phyloP scores from a whole-genome alignment of 2,329 filamentous ascomycete species.

The Chrysosporium keratinophilum region DNA sequence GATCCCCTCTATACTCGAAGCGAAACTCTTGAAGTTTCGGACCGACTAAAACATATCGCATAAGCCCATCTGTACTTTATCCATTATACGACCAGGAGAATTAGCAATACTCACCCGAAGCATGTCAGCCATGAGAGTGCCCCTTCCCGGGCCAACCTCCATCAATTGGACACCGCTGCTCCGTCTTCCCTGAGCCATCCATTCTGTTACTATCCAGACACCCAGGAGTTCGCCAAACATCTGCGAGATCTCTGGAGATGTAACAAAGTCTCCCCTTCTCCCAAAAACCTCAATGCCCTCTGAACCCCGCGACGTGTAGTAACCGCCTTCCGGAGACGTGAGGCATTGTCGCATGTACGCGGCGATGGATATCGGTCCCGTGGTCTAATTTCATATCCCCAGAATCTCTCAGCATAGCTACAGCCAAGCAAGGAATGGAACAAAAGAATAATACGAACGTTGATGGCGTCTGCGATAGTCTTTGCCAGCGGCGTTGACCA shows the following conservation, averaged over 20 bases:
- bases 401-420: conserved; percentile 8
- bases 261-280: conserved; percentile 88
- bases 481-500: conserved; percentile 93
- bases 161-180: conserved; percentile 72
- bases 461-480: conserved; percentile 74
- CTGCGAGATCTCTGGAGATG: conserved; percentile 93
- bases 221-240: conserved; percentile 91
- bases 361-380: conserved; percentile 82
- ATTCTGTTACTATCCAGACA: conserved; percentile 92
- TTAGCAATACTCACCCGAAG: conserved; percentile 55
- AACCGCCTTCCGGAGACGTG: conserved; percentile 79
- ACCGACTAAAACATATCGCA: conserved; percentile 52
- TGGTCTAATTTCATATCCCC: conserved; percentile 45
- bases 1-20: conserved; percentile 67
- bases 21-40: conserved; percentile 68
- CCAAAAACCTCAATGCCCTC: conserved; percentile 74
- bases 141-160: conserved; percentile 86
- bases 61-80: neutral
- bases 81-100: neutral
- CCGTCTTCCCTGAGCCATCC: conserved; percentile 78
- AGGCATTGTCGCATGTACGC: conserved; percentile 98
- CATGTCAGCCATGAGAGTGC: conserved; percentile 95
- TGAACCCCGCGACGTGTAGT: conserved; percentile 67
- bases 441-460: conserved; percentile 44
- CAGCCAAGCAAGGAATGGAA: neutral